Percentiles rank a stretch among this genome's conserved stretches.
Evolutionary conservation across 495 filamentous ascomycete species (phyloP).

Genomic region (Opeltia flavorubescens): DNA sequence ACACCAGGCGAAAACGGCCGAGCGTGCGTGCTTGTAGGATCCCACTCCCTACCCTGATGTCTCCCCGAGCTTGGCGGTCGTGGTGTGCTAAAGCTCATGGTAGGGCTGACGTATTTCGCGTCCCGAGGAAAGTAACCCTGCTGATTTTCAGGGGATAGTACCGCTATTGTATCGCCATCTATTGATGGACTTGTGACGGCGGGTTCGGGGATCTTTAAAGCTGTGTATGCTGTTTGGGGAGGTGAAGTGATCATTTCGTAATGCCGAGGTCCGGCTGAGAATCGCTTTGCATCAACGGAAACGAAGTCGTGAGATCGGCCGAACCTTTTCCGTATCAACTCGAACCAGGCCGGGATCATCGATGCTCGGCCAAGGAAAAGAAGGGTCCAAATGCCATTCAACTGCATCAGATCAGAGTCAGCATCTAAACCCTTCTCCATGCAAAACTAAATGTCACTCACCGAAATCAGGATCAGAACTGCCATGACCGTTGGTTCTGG

Average conservation of each 20-base stretch:
- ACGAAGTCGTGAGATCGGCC: constrained; percentile 57
- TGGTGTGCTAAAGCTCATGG: constrained; percentile 45
- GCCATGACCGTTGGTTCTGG: constrained; percentile 67
- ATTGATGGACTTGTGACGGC: constrained; percentile 23
- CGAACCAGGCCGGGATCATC: constrained; percentile 74
- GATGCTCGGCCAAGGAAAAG: constrained; percentile 65
- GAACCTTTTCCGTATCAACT: constrained; percentile 40
- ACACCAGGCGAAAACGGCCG: not conserved
- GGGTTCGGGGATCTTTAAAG: constrained; percentile 30
- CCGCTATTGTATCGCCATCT: constrained; percentile 5
- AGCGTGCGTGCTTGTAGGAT: constrained; percentile 24
- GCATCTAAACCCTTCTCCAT: not conserved
- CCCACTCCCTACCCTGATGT: constrained; percentile 19
- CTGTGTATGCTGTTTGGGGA: constrained; percentile 8
- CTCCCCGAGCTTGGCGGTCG: constrained; percentile 28
- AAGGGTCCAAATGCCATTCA: constrained; percentile 75
- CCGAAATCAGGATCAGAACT: constrained; percentile 64
- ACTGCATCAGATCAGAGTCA: constrained; percentile 28
- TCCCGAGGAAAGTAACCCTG: constrained; percentile 35
- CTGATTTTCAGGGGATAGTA: not conserved
- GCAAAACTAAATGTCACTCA: constrained; percentile 27
- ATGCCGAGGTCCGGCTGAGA: constrained; percentile 49
- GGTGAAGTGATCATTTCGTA: constrained; percentile 68
- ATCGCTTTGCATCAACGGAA: constrained; percentile 61
- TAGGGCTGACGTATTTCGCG: constrained; percentile 39